Conservation (phyloP, 1,284 basidiomycete species). For the Phlebopus sp. region DNA sequence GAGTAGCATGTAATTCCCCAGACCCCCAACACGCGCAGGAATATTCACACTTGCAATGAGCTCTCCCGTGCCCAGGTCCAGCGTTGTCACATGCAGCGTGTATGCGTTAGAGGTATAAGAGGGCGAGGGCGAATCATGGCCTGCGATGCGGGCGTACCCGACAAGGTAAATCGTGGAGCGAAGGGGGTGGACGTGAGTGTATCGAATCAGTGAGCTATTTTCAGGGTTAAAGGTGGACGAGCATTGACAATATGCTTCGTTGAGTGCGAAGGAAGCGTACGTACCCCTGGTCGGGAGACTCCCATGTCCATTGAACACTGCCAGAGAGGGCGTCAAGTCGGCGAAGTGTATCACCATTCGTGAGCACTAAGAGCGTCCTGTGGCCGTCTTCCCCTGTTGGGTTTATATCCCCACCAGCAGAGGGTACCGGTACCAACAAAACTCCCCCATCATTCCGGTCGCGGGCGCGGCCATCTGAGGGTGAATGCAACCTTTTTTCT, state of each 20-base stretch:
- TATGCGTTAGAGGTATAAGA: no score
- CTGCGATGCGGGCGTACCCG: conserved; percentile 56
- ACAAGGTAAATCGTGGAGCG: conserved; percentile 59
- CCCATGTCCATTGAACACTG: conserved; percentile 63
- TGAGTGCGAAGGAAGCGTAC: conserved; percentile 16
- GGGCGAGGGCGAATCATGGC: no score
- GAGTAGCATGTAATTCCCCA: conserved; percentile 30
- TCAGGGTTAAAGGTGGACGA: not conserved
- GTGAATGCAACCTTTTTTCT: conserved; percentile 60
- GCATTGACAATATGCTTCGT: not conserved
- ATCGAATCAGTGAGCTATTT: conserved; percentile 61
- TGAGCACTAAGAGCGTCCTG: conserved; percentile 43
- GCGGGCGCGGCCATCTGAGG: conserved; percentile 41
- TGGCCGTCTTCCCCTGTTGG: not conserved
- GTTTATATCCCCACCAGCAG: conserved; percentile 1
- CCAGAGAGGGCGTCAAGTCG: conserved; percentile 48
- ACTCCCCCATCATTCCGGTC: conserved; percentile 52
- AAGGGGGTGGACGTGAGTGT: conserved; percentile 59
- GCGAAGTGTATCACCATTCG: conserved; percentile 57
- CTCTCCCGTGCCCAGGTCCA: conserved; percentile 56
- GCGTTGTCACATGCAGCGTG: conserved; percentile 62
- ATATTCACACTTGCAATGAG: conserved; percentile 52
- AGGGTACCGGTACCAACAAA: conserved; percentile 28
- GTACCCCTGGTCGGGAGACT: conserved; percentile 60
- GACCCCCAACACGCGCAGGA: conserved; percentile 54